Conservation (phyloP, 352 stramenopile species). For the Aphanomyces astaci region DNA sequence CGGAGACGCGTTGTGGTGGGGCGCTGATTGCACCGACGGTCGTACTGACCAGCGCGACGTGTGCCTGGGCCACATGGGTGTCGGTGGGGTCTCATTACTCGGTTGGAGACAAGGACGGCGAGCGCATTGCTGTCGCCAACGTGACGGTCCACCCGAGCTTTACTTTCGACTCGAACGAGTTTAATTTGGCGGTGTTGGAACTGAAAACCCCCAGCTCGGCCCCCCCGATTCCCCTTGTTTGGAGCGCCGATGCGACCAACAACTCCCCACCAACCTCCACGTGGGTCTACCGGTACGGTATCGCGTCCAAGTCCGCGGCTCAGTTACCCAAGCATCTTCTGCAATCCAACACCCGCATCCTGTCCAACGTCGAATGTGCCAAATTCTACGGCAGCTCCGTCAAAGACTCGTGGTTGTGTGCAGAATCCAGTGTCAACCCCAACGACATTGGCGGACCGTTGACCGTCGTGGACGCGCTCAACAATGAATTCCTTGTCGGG, state of each 20-base stretch:
- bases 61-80: background rate
- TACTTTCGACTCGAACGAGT: background rate
- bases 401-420: background rate
- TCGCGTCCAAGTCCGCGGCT: background rate
- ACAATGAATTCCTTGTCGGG: background rate
- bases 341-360: background rate
- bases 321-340: background rate
- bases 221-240: background rate
- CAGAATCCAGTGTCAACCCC: background rate
- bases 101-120: background rate
- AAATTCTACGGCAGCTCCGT: background rate
- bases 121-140: background rate
- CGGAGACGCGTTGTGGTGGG: background rate
- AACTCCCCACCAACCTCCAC: background rate
- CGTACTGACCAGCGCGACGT: background rate
- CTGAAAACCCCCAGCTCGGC: background rate
- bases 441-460: background rate
- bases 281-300: background rate
- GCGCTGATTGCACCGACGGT: background rate
- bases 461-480: background rate
- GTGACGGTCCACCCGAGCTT: background rate
- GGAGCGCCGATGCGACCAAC: background rate
- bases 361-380: background rate
- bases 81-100: background rate
- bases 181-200: background rate